These are phyloP conservation scores for Terfezia boudieri DNA, from an alignment of 495 filamentous ascomycete genomes.

Conservation along the genomic window DNA sequence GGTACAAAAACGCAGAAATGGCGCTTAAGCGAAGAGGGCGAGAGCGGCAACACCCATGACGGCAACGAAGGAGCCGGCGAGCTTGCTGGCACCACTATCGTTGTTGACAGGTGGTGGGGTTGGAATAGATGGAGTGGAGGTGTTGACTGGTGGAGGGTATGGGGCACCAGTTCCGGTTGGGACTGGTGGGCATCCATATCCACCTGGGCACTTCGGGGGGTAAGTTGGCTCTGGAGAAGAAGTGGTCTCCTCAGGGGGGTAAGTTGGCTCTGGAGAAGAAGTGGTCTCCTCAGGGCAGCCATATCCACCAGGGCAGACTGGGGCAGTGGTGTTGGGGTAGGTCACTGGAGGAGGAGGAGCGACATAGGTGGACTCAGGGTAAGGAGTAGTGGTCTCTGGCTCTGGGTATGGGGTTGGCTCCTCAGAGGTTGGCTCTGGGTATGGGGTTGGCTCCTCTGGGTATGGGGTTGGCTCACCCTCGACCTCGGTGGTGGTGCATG, in stretches of 20 bases:
- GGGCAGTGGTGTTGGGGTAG: not conserved
- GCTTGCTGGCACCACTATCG: conserved; percentile 9
- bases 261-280: not conserved
- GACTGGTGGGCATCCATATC: conserved; percentile 6
- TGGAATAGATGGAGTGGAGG: conserved; percentile 80
- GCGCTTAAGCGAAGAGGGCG: conserved; percentile 12
- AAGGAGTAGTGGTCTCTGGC: not conserved
- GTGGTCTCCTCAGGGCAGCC: conserved; percentile 5
- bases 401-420: not conserved
- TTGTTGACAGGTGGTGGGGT: conserved; percentile 27
- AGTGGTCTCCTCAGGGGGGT: conserved; percentile 4
- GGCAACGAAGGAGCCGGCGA: conserved; percentile 15
- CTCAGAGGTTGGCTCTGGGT: not conserved
- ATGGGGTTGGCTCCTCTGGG: conserved; percentile 4
- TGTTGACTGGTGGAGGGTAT: conserved; percentile 26
- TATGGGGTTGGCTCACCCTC: too few relatives aligned
- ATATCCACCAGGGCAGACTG: not conserved
- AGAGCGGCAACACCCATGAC: conserved; percentile 12
- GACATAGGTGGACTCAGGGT: not conserved
- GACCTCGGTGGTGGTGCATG: conserved; percentile 14
- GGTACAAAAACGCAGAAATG: too few relatives aligned
- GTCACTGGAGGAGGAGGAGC: not conserved
- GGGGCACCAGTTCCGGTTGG: conserved; percentile 14
- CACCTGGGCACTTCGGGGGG: not conserved
- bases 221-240: conserved; percentile 16